phyloP scores from a whole-genome alignment of 2,329 filamentous ascomycete genomes.

The Chaetomiaceae sp. region DNA sequence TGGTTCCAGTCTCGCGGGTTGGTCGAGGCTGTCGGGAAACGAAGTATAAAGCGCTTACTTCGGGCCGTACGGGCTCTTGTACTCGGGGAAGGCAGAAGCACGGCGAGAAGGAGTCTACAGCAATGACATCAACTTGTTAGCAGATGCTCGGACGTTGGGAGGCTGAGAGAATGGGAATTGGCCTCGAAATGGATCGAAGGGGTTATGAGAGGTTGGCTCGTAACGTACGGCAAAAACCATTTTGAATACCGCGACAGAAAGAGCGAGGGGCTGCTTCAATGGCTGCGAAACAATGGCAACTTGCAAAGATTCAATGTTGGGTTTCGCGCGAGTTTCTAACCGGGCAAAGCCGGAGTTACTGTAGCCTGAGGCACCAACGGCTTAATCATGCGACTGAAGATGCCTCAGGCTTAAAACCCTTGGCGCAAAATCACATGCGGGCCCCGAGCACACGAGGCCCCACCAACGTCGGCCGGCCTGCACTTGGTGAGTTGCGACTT shows the following conservation, averaged over 20 bases:
- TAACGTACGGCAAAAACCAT: conserved; percentile 32
- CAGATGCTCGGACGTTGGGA: conserved; percentile 2
- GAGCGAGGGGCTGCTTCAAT: conserved; percentile 28
- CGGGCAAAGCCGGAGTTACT: conserved; percentile 32
- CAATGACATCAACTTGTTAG: conserved; percentile 31
- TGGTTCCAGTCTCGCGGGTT: background rate
- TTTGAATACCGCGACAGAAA: conserved; percentile 19
- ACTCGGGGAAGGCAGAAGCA: conserved; percentile 38
- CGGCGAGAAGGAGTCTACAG: conserved; percentile 46
- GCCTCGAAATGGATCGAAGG: no score
- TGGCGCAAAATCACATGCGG: background rate
- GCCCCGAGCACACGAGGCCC: no score
- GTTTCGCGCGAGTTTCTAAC: conserved; percentile 31
- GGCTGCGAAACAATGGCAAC: conserved; percentile 24
- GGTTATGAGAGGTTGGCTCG: no score
- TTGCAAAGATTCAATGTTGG: conserved; percentile 21
- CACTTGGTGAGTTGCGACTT: no score
- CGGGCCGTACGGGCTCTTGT: conserved; percentile 61
- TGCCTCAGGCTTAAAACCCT: background rate
- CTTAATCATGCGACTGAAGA: conserved; percentile 4
- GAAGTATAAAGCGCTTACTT: conserved; percentile 49
- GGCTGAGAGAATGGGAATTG: background rate
- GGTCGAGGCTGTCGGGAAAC: background rate
- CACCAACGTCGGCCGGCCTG: no score
- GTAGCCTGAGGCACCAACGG: conserved; percentile 27